A percentile compares a stretch with the other conserved stretches of the same genome.
Evolutionary conservation across 1,284 basidiomycete genomes (phyloP).

Genomic region (Coniferiporia sulphurascens): DNA sequence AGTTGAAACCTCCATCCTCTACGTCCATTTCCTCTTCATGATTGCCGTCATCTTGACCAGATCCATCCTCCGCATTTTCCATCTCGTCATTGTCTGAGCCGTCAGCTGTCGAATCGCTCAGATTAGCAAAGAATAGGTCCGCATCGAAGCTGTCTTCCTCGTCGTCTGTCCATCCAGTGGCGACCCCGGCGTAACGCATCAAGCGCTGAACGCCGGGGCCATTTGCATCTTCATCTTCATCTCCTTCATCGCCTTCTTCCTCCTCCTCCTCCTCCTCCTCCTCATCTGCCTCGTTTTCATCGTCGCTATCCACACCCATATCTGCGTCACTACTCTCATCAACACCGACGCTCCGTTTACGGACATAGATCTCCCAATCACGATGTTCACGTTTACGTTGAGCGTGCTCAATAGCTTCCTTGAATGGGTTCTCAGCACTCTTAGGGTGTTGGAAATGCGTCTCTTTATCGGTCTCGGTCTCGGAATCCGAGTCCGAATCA

Average conservation of each 20-base stretch:
- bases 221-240: slow-evolving; percentile 42
- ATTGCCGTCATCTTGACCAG: slow-evolving; percentile 35
- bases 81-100: slow-evolving; percentile 25
- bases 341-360: slow-evolving; percentile 60
- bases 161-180: slow-evolving; percentile 60
- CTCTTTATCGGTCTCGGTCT: slow-evolving; percentile 55
- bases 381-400: slow-evolving; percentile 40
- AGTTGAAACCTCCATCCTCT: slow-evolving; percentile 20
- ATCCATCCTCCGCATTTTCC: slow-evolving; percentile 28
- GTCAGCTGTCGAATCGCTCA: slow-evolving; percentile 35
- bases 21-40: slow-evolving; percentile 34
- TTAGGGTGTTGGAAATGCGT: slow-evolving; percentile 42
- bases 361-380: slow-evolving; percentile 63
- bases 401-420: slow-evolving; percentile 46
- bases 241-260: slow-evolving; percentile 36
- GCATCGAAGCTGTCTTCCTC: slow-evolving; percentile 71
- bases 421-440: slow-evolving; percentile 42
- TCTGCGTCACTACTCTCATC: slow-evolving; percentile 44
- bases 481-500: slow-evolving; percentile 44
- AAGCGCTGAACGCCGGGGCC: slow-evolving; percentile 32
- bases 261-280: slow-evolving; percentile 47
- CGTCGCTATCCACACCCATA: slow-evolving; percentile 50
- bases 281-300: slow-evolving; percentile 31
- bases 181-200: slow-evolving; percentile 51
- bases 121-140: slow-evolving; percentile 71